These are phyloP conservation scores for Cyberlindnera nakhonratchasimensis DNA, from an alignment of 805 yeast genomes.

Conservation along the genomic window DNA sequence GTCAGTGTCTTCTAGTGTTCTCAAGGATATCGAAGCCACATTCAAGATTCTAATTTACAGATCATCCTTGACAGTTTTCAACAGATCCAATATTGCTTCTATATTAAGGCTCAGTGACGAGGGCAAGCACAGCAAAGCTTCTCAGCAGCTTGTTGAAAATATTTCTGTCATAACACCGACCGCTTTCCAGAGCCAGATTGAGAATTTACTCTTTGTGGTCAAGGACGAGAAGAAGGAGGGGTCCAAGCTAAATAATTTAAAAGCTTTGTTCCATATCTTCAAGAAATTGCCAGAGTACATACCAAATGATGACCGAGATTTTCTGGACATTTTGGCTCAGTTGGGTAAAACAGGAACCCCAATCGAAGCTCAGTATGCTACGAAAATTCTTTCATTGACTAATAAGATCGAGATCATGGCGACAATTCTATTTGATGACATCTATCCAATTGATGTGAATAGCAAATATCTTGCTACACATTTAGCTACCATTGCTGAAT, in stretches of 20 bases:
- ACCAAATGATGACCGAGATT: conserved; percentile 39
- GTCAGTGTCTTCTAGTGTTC: conserved; percentile 33
- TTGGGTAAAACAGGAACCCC: conserved; percentile 54
- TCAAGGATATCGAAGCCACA: conserved; percentile 48
- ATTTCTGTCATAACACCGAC: conserved; percentile 61
- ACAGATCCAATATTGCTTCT: conserved; percentile 57
- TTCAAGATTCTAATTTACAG: conserved; percentile 60
- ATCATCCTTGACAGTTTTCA: conserved; percentile 56
- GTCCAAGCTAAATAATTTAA: conserved; percentile 38
- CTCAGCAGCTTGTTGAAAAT: conserved; percentile 55
- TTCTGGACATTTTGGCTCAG: conserved; percentile 42
- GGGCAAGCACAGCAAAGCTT: conserved; percentile 30
- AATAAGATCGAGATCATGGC: conserved; percentile 39
- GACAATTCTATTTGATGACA: conserved; percentile 35
- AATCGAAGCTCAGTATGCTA: conserved; percentile 59
- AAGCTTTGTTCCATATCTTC: conserved; percentile 57
- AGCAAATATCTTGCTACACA: conserved; percentile 47
- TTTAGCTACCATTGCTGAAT: conserved; percentile 56
- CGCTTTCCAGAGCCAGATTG: conserved; percentile 57
- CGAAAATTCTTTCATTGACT: conserved; percentile 52
- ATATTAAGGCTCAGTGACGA: conserved; percentile 42
- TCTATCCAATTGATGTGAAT: conserved; percentile 49
- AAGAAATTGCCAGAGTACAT: conserved; percentile 47
- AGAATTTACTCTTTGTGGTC: conserved; percentile 43
- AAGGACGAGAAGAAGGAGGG: conserved; percentile 21